Evolutionary conservation across 108 stramenopile species (phyloP).

Genomic region (Fistulifera solaris): DNA sequence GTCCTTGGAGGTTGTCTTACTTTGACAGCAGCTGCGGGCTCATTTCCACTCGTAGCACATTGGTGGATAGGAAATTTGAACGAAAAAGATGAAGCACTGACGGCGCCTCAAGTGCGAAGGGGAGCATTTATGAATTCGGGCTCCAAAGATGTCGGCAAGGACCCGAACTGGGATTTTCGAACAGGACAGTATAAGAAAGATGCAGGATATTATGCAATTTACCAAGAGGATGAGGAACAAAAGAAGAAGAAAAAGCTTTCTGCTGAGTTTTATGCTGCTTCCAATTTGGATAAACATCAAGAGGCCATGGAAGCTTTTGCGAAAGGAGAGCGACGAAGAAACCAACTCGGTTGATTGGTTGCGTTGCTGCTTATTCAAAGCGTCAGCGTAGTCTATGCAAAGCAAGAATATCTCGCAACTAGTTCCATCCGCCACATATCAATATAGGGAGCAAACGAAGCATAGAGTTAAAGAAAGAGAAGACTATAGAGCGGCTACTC

Average conservation of each 20-base stretch:
- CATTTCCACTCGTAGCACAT: constrained; percentile 31
- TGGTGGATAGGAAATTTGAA: constrained; percentile 37
- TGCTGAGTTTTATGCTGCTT: background rate
- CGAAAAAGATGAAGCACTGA: constrained; percentile 46
- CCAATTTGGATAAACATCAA: background rate
- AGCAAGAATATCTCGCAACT: too few species aligned
- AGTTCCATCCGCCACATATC: too few species aligned
- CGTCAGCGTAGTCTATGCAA: too few species aligned
- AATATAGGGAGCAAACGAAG: too few species aligned
- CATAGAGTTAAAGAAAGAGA: too few species aligned
- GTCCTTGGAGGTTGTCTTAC: background rate
- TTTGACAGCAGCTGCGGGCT: constrained; percentile 5
- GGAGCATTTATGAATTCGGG: constrained; percentile 75
- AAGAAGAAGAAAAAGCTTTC: background rate
- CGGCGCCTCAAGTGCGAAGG: constrained; percentile 51
- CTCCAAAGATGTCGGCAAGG: constrained; percentile 59
- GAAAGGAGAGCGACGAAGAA: background rate
- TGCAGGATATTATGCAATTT: constrained; percentile 2
- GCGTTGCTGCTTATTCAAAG: too few species aligned
- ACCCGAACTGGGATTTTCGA: constrained; percentile 79
- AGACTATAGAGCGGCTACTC: too few species aligned
- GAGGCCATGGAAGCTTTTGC: background rate
- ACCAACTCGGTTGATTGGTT: background rate
- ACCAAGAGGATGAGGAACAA: constrained; percentile 1
- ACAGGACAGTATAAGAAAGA: constrained; percentile 31